Conservation (phyloP, 495 filamentous ascomycete genomes). For the Filosporella fistucella region DNA sequence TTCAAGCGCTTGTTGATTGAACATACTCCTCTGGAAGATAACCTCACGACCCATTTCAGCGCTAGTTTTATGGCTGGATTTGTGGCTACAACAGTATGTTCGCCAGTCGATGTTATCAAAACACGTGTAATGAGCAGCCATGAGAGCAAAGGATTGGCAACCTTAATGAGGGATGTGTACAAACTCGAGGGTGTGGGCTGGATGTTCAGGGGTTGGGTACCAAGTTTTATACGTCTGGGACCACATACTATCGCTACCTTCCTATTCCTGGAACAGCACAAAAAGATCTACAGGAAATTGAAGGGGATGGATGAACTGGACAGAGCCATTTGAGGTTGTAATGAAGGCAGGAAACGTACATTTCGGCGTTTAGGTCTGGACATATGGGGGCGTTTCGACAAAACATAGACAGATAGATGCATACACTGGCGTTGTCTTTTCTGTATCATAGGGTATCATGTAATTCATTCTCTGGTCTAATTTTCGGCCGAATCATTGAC, state of each 20-base stretch:
- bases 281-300: slow-evolving; percentile 57
- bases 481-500: slow-evolving; percentile 1
- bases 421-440: slow-evolving; percentile 21
- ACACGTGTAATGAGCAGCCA: slow-evolving; percentile 85
- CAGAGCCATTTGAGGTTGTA: slow-evolving; percentile 9
- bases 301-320: slow-evolving; percentile 36
- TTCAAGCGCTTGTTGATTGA: slow-evolving; percentile 79
- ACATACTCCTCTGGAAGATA: slow-evolving; percentile 66
- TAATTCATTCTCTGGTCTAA: slow-evolving; percentile 11
- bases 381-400: slow-evolving; percentile 13
- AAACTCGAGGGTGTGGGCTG: slow-evolving; percentile 75
- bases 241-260: slow-evolving; percentile 94
- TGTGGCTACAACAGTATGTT: slow-evolving; percentile 91
- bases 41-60: slow-evolving; percentile 77
- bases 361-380: slow-evolving; percentile 6
- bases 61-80: slow-evolving; percentile 86
- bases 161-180: slow-evolving; percentile 63
- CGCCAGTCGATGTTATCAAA: slow-evolving; percentile 96
- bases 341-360: neutral
- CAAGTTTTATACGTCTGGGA: slow-evolving; percentile 87
- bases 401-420: slow-evolving; percentile 19
- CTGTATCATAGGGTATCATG: slow-evolving; percentile 19
- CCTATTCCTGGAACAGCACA: slow-evolving; percentile 89
- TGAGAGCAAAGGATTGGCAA: slow-evolving; percentile 51
- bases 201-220: slow-evolving; percentile 98